Percentiles rank a stretch among this genome's conserved stretches.
These are phyloP conservation scores for Saturnispora sanitii DNA, from an alignment of 805 yeast genomes.

Conservation along the genomic window DNA sequence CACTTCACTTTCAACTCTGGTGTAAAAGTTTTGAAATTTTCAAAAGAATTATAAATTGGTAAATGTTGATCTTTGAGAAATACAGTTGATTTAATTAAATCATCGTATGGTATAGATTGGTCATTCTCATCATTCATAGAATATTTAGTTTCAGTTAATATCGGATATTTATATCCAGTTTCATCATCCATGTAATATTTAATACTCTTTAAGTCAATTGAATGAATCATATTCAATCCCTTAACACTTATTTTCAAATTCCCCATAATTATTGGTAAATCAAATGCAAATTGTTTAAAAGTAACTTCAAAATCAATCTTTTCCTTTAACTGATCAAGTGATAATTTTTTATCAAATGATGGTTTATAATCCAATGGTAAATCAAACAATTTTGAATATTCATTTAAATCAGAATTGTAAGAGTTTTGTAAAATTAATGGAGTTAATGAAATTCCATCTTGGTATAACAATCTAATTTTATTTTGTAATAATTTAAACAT, in stretches of 20 bases:
- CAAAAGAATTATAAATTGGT: slow-evolving; percentile 28
- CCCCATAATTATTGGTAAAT: slow-evolving; percentile 49
- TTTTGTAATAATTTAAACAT: slow-evolving; percentile 42
- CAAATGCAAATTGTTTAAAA: slow-evolving; percentile 35
- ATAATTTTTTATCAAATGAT: slow-evolving; percentile 32
- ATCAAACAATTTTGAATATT: slow-evolving; percentile 9
- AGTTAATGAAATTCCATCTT: slow-evolving; percentile 40
- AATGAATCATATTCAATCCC: slow-evolving; percentile 55
- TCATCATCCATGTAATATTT: slow-evolving; percentile 38
- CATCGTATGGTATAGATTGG: slow-evolving; percentile 20
- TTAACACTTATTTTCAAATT: slow-evolving; percentile 50
- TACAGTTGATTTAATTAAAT: not conserved
- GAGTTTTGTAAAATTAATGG: slow-evolving; percentile 45
- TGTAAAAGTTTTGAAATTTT: slow-evolving; percentile 20
- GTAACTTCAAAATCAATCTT: not conserved
- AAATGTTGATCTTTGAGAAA: slow-evolving; percentile 22
- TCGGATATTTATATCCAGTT: slow-evolving; percentile 18
- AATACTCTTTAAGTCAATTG: slow-evolving; percentile 10
- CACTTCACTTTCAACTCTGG: slow-evolving; percentile 48
- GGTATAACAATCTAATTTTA: slow-evolving; percentile 50
- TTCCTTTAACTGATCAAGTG: slow-evolving; percentile 18
- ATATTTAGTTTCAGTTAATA: slow-evolving; percentile 26
- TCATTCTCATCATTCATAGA: slow-evolving; percentile 36
- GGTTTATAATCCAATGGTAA: slow-evolving; percentile 20
- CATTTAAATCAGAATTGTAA: slow-evolving; percentile 8